These are phyloP conservation scores for Saccharum spontaneum DNA, from an alignment of 176 grass and related monocot species.

Conservation along the genomic window DNA sequence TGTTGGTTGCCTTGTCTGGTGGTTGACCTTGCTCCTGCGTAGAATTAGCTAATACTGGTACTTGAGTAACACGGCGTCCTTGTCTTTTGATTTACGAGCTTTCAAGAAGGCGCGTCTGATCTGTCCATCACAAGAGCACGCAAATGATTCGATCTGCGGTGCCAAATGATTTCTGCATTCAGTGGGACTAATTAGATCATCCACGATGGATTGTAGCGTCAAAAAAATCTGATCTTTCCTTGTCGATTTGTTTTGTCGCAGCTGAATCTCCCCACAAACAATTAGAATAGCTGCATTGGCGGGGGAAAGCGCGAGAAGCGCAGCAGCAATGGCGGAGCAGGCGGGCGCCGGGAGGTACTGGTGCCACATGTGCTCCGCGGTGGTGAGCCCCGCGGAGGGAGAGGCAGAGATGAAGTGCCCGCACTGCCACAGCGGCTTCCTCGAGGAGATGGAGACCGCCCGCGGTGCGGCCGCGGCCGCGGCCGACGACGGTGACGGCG, in stretches of 20 bases:
- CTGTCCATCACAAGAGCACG: not conserved
- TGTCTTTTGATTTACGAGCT: not conserved
- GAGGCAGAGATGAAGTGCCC: constrained; percentile 81
- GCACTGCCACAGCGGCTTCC: constrained; percentile 69
- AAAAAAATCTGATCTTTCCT: not conserved
- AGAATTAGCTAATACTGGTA: not conserved
- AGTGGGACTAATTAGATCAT: not conserved
- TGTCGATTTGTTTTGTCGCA: constrained; percentile 3
- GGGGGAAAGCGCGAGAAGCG: constrained; percentile 15
- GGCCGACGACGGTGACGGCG: too few relatives aligned
- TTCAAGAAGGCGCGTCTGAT: constrained; percentile 11
- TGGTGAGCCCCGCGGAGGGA: constrained; percentile 51
- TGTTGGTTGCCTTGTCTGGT: not conserved
- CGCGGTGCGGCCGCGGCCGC: not conserved
- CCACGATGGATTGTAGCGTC: not conserved
- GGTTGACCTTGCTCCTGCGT: constrained; percentile 3
- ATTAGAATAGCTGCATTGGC: constrained; percentile 34
- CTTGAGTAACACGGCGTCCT: not conserved
- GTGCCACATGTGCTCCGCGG: constrained; percentile 80
- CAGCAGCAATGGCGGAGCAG: constrained; percentile 47
- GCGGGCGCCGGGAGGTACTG: constrained; percentile 54
- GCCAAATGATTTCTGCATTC: constrained; percentile 1
- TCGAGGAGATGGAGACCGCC: constrained; percentile 80
- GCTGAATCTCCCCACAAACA: constrained; percentile 11
- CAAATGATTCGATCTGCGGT: not conserved